phyloP scores from a whole-genome alignment of 352 stramenopile species.

The Elongisporangium anandrum region DNA sequence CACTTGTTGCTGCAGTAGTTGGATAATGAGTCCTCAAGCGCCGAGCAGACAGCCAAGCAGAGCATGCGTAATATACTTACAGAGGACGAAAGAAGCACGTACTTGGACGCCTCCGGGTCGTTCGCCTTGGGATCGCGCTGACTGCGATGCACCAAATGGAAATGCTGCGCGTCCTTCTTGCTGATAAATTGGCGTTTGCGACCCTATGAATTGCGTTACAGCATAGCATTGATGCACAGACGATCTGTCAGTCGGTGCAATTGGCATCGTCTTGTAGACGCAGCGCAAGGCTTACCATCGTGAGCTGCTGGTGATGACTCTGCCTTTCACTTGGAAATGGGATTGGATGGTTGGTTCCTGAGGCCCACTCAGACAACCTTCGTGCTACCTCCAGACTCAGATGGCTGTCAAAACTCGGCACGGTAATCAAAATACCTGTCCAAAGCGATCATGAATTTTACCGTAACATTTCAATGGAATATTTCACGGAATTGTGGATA shows the following conservation, averaged over 20 bases:
- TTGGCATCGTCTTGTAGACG: not conserved
- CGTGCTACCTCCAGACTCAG: not conserved
- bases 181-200: slow-evolving; percentile 86
- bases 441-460: not conserved
- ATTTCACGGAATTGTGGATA: not conserved
- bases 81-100: slow-evolving; percentile 70
- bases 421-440: not conserved
- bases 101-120: slow-evolving; percentile 81
- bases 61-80: slow-evolving; percentile 6
- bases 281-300: not conserved
- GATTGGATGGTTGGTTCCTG: not conserved
- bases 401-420: not conserved
- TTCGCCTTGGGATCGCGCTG: slow-evolving; percentile 78
- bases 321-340: not conserved
- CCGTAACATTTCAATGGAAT: not conserved
- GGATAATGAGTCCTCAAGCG: not conserved
- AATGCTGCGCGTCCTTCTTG: slow-evolving; percentile 85
- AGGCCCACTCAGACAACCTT: slow-evolving; percentile 2
- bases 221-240: not conserved
- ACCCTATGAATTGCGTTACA: slow-evolving; percentile 14
- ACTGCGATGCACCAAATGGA: slow-evolving; percentile 83
- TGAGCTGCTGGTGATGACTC: not conserved
- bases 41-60: too few species aligned
- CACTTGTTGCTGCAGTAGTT: slow-evolving; percentile 28
- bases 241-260: not conserved